Evolutionary conservation across 495 filamentous ascomycete genomes (phyloP).

Genomic region (Penicillium taxi): DNA sequence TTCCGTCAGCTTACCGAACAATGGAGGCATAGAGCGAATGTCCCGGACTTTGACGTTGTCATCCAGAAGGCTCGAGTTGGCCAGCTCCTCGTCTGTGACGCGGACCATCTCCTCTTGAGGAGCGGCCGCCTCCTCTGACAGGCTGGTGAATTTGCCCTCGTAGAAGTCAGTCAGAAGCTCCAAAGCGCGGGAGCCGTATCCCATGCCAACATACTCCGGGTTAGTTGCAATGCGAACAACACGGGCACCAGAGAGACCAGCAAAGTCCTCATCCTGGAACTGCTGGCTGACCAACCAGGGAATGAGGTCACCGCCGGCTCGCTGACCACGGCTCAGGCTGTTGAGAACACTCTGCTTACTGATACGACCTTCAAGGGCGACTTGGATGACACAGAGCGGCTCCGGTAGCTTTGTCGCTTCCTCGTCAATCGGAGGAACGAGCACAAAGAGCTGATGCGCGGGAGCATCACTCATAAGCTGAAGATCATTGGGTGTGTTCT

Average conservation of each 20-base stretch:
- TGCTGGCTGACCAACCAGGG: constrained; percentile 98
- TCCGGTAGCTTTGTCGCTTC: constrained; percentile 74
- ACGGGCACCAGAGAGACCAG: constrained; percentile 82
- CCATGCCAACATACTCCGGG: constrained; percentile 89
- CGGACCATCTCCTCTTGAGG: constrained; percentile 56
- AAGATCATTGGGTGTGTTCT: constrained; percentile 96
- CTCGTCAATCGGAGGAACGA: constrained; percentile 80
- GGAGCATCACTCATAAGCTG: constrained; percentile 98
- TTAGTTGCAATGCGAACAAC: constrained; percentile 95
- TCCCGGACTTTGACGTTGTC: constrained; percentile 88
- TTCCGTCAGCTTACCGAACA: constrained; percentile 85
- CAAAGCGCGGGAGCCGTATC: constrained; percentile 84
- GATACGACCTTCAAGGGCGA: constrained; percentile 91
- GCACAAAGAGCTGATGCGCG: constrained; percentile 91
- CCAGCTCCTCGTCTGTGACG: constrained; percentile 78
- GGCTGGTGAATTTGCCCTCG: constrained; percentile 81
- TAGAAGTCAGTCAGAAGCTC: constrained; percentile 86
- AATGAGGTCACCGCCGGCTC: constrained; percentile 90
- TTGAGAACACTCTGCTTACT: constrained; percentile 87
- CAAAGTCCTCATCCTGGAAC: constrained; percentile 97
- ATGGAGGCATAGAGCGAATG: constrained; percentile 80
- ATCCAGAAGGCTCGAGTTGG: constrained; percentile 66
- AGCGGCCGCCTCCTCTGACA: constrained; percentile 54
- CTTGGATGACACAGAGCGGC: constrained; percentile 89
- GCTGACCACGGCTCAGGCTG: constrained; percentile 77